A percentile compares a stretch with the other conserved stretches of the same genome.
These are phyloP conservation scores for Corchorus capsularis DNA, from an alignment of 345 rosid genomes.

Conservation along the genomic window DNA sequence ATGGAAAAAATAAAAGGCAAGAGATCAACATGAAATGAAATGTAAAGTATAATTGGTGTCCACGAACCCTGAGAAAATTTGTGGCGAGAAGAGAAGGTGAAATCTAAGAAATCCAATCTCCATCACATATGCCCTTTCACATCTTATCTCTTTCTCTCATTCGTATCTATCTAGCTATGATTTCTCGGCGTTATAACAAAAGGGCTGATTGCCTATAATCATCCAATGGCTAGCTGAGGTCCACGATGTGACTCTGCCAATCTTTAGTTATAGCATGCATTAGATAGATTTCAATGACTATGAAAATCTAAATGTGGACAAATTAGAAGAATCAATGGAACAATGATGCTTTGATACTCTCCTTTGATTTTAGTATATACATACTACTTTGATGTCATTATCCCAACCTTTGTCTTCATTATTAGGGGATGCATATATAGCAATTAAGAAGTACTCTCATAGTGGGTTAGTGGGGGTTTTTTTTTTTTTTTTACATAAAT, in stretches of 20 bases:
- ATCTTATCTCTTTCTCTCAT: slow-evolving; percentile 30
- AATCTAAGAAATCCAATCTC: slow-evolving; percentile 35
- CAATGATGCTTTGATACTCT: slow-evolving; percentile 18
- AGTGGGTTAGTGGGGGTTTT: too few species aligned
- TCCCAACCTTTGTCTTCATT: background rate
- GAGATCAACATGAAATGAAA: slow-evolving; percentile 7
- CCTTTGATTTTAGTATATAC: background rate
- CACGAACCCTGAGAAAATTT: slow-evolving; percentile 13
- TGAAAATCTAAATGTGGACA: slow-evolving; percentile 8
- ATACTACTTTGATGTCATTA: background rate
- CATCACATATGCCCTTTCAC: slow-evolving; percentile 25
- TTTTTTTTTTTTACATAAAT: too few species aligned
- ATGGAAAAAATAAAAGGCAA: background rate
- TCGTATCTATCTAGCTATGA: background rate
- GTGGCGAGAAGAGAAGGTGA: slow-evolving; percentile 34
- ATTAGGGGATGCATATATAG: slow-evolving; percentile 15
- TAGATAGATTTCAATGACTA: background rate
- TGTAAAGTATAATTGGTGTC: background rate
- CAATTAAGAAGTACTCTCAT: background rate
- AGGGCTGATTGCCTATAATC: too few species aligned
- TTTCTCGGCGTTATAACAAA: too few species aligned
- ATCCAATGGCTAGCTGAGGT: slow-evolving; percentile 21
- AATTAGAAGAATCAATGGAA: slow-evolving; percentile 7
- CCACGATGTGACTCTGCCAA: slow-evolving; percentile 26
- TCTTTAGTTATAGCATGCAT: slow-evolving; percentile 7